These are phyloP conservation scores for Serendipita sp. DNA, from an alignment of 768 basidiomycete genomes.

Conservation along the genomic window DNA sequence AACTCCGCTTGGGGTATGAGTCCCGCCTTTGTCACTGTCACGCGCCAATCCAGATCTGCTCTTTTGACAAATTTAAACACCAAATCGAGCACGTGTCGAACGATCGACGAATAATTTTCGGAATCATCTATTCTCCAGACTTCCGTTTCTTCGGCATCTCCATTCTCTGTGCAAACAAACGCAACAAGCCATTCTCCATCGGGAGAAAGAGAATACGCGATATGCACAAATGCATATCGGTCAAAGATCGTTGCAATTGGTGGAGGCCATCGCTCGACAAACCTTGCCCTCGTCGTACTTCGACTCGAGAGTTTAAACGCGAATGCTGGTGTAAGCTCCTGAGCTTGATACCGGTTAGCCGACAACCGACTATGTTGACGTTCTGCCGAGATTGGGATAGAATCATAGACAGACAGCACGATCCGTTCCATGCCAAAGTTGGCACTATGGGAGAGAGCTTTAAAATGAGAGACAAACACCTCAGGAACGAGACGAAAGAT, in stretches of 20 bases:
- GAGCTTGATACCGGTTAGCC: background rate
- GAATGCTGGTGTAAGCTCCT: background rate
- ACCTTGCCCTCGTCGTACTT: background rate
- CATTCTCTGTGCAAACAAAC: background rate
- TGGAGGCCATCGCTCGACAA: slow-evolving; percentile 1
- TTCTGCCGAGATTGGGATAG: background rate
- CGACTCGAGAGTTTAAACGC: background rate
- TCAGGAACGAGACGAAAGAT: background rate
- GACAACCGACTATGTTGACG: background rate
- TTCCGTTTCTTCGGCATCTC: background rate
- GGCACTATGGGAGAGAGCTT: background rate
- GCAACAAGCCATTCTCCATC: background rate
- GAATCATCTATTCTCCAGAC: background rate
- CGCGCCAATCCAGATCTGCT: background rate
- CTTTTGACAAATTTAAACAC: background rate
- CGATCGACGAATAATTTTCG: background rate
- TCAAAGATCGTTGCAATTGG: background rate
- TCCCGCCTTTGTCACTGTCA: background rate
- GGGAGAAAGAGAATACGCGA: background rate
- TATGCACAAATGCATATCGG: background rate
- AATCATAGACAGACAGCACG: background rate
- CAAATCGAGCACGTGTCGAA: background rate
- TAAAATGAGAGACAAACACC: background rate
- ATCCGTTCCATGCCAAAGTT: background rate
- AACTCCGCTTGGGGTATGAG: background rate